Conservation (phyloP, 495 filamentous ascomycete genomes). For the Talaromyces borbonicus region DNA sequence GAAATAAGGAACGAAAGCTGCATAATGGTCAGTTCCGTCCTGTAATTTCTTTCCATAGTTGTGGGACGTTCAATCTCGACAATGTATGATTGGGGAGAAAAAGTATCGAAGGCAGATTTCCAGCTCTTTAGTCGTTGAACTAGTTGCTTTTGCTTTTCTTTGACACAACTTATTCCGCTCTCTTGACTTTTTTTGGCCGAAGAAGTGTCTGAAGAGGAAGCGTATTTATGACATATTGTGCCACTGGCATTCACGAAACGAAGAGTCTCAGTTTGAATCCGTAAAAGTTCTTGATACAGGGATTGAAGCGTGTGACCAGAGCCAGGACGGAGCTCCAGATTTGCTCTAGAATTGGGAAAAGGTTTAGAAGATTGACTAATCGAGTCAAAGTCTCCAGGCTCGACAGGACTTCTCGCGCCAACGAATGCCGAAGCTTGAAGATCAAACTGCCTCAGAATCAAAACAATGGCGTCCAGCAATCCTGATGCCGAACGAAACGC, state of each 20-base stretch:
- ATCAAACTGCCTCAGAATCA: not conserved
- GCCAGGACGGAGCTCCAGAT: too few species aligned
- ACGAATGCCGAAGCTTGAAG: slow-evolving; percentile 1
- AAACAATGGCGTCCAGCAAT: not conserved
- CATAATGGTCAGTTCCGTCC: not conserved
- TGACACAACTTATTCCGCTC: not conserved
- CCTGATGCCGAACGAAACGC: not conserved
- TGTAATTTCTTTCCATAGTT: not conserved
- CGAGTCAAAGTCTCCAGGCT: not conserved
- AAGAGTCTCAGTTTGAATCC: not conserved
- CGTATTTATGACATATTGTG: not conserved
- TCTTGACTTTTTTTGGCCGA: not conserved
- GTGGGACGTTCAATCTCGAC: not conserved
- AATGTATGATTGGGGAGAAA: not conserved
- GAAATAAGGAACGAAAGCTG: not conserved
- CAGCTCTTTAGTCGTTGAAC: not conserved
- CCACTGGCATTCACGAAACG: not conserved
- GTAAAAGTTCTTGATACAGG: not conserved
- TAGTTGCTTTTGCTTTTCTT: not conserved
- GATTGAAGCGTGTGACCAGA: too few species aligned
- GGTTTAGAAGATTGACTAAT: not conserved
- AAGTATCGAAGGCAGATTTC: not conserved
- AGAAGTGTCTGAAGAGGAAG: not conserved
- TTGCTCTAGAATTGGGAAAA: too few species aligned
- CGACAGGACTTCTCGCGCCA: not conserved